Percentiles rank a stretch among this genome's conserved stretches.
Conservation (phyloP, 2,329 filamentous ascomycete species). For the Juglanconis oblonga region DNA sequence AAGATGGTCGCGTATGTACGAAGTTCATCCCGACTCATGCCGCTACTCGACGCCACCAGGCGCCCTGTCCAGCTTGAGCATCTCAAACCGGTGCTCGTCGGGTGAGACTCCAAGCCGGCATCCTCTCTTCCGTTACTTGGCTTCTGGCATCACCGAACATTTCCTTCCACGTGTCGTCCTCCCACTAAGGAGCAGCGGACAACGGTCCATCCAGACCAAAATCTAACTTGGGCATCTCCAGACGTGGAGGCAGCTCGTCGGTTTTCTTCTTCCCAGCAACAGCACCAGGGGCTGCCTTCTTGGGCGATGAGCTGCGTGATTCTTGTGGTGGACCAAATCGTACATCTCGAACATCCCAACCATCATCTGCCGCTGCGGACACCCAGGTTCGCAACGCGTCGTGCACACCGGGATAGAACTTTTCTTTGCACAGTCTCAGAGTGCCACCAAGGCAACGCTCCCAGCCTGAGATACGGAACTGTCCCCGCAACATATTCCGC, state of each 20-base stretch:
- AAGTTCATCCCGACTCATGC: background rate
- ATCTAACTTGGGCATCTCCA: conserved; percentile 59
- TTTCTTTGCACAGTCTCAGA: conserved; percentile 90
- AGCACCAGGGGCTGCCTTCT: conserved; percentile 33
- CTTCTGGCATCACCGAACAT: conserved; percentile 19
- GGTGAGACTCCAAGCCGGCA: background rate
- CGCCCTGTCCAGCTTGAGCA: background rate
- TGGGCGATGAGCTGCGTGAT: conserved; percentile 42
- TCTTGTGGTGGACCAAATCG: conserved; percentile 63
- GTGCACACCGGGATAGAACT: conserved; percentile 92
- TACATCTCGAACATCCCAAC: conserved; percentile 80
- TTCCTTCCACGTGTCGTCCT: conserved; percentile 28
- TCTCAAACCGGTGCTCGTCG: background rate
- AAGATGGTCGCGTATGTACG: background rate
- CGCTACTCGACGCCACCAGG: background rate
- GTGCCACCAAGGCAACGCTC: conserved; percentile 85
- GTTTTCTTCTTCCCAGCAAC: conserved; percentile 41
- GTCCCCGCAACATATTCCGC: conserved; percentile 74
- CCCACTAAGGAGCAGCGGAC: conserved; percentile 21
- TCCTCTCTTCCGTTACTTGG: background rate
- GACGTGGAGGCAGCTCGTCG: conserved; percentile 54
- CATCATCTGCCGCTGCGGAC: conserved; percentile 79
- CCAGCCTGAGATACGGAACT: conserved; percentile 80
- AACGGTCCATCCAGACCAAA: conserved; percentile 36
- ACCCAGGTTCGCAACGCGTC: conserved; percentile 89